Base-by-base conservation (phyloP, 495 filamentous ascomycete genomes). In the Penicillium flavigenum region DNA sequence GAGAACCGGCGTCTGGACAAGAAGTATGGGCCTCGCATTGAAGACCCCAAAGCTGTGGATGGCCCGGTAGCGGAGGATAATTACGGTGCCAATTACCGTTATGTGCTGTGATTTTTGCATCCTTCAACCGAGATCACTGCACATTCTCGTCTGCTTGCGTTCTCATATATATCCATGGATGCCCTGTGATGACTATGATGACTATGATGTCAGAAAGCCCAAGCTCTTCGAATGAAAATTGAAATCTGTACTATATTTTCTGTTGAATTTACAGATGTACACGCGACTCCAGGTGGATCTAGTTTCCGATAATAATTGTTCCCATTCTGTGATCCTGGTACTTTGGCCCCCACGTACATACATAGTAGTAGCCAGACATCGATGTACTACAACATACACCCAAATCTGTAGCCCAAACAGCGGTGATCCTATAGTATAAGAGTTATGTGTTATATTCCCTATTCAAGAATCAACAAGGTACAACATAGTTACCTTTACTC, bases 1-100 rank as follows among this genome's bases (percentile, higher is more conserved):
- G 83, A 86, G 75, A 92, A 92, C 57, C 70, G 60, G 54, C 75
- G 75, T 47, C 76, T 85, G 20, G 85, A 88, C 47, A 64, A 74
- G 61, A 70, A 77, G 56, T 77, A 82, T 59, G 77, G 78, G 0
- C 63, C 67, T 4, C 59, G 58, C 47, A 58, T 64, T 4, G 66
- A 72, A 42, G 54, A 47, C 0, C 48, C 51, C 3, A 64, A 63
- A n/a, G 24, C 51, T 47, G 54, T 59, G 16, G 62, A 67, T 26
- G 57, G 57, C 20, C 49, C 56, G 20, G 52, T 68, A 5, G 75
- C 60, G 8, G 78, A 79, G 59, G 80, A 83, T 39, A 83, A 83
- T 57, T 83, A 81, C 59, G 78, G 80, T 5, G 68, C 77, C 10
- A 67, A 58, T 29, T 83, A 74, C 57, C 69, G 80, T 56, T 79